These are phyloP conservation scores for Neospermospora avenae DNA, from an alignment of 2,329 filamentous ascomycete species.

Conservation along the genomic window DNA sequence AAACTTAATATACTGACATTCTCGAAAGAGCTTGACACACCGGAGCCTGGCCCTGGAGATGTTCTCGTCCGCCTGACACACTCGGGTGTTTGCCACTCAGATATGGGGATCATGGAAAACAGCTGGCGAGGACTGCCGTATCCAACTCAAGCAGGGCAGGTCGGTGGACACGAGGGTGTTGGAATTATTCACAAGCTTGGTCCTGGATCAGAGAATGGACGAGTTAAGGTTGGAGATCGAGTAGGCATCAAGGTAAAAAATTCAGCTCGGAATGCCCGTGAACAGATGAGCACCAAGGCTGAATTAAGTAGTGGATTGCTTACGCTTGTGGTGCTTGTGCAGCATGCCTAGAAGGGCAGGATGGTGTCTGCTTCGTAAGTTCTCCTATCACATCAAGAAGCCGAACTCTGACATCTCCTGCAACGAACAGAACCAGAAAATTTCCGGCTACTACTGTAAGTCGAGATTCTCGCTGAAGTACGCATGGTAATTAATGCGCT, in stretches of 20 bases:
- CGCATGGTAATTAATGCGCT: not conserved
- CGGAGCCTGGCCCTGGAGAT: constrained; percentile 60
- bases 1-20: too few species aligned
- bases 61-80: constrained; percentile 63
- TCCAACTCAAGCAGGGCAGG: constrained; percentile 57
- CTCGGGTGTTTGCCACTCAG: constrained; percentile 63
- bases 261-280: not conserved
- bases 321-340: constrained; percentile 54
- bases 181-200: constrained; percentile 64
- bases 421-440: constrained; percentile 43
- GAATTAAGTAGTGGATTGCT: constrained; percentile 47
- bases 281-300: constrained; percentile 6
- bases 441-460: constrained; percentile 62
- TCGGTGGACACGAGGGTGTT: constrained; percentile 69
- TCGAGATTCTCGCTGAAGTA: not conserved
- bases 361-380: constrained; percentile 63
- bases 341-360: constrained; percentile 52
- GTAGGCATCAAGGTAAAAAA: constrained; percentile 62
- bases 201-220: constrained; percentile 51
- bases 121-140: constrained; percentile 45
- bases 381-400: not conserved
- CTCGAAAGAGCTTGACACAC: constrained; percentile 53
- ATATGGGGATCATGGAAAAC: constrained; percentile 55
- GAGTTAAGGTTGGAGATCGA: constrained; percentile 61
- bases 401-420: constrained; percentile 10